Evolutionary conservation across 2,329 filamentous ascomycete genomes (phyloP), one percentile per base, ranked within the genome.

Genomic region (Colletotrichum musicola): DNA sequence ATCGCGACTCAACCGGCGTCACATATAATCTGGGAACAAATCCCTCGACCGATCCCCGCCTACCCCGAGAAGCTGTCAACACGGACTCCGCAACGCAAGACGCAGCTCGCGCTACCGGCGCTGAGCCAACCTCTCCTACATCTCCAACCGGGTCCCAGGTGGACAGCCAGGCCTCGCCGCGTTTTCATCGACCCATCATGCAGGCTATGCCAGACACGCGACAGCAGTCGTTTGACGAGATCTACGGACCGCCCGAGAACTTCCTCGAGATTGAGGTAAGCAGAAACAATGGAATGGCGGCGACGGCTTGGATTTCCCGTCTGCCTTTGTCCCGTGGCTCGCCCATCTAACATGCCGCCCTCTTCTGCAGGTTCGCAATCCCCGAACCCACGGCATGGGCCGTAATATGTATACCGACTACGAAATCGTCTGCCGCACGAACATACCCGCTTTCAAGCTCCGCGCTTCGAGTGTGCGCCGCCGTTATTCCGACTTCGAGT

Each of bases 351-450:
- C 61, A 44, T 22, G 54, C 55, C 25, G 42, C 44, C 6, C 49
- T 69, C 62, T 35, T 61, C 65, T 58, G 67, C 80, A 97, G 94
- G 94, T 98, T 75, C 92, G 92, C 79, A 96, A 96, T 80, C 96
- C 96, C 40, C 92, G 94, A 82, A 97, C 95, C 30, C 94, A 97
- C 81, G 96, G 97, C 79, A 94, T 96, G 77, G 95, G 95, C 72
- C 93, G 96, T 74, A 89, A 90, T 84, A 97, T 97, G 94, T 98
- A 98, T 86, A 99, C 96, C 62, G 96, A 97, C 82, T 99, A 98
- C 86, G 95, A 98, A 82, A 98, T 99, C 78, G 88, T 97, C 75
- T 97, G 96, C 85, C 92, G 93, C 76, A 99, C 96, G 82, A 99
- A 99, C 84, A 99, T 99, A 78, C 96, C 96, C 67, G 95, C 96